These are phyloP conservation scores for Atkinsonella hypoxylon DNA, from an alignment of 2,329 filamentous ascomycete species.

Conservation along the genomic window DNA sequence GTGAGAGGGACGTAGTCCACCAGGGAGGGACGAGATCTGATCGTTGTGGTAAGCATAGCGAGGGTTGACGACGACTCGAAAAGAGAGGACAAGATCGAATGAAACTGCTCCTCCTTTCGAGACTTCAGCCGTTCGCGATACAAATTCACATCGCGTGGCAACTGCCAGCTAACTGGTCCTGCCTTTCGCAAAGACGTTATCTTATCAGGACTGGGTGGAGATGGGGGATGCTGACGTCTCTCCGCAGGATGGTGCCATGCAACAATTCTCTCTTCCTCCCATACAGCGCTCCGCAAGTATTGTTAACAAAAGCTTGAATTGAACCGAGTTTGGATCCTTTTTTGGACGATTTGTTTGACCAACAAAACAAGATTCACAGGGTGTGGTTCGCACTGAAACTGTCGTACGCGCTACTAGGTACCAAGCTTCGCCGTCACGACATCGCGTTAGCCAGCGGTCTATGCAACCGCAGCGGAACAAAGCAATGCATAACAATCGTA, in stretches of 20 bases:
- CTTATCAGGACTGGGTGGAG: neutral
- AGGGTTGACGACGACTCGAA: neutral
- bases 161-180: neutral
- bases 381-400: too few species aligned
- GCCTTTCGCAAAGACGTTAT: neutral
- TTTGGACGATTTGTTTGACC: too few species aligned
- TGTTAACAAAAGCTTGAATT: neutral
- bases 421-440: neutral
- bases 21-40: conserved; percentile 42
- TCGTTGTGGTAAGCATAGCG: conserved; percentile 38
- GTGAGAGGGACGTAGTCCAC: conserved; percentile 51
- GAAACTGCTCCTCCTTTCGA: neutral
- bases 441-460: neutral
- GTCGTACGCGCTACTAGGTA: too few species aligned
- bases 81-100: neutral
- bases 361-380: too few species aligned
- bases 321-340: neutral
- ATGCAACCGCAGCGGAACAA: neutral
- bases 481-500: conserved; percentile 25
- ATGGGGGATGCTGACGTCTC: neutral
- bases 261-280: neutral
- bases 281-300: too few species aligned
- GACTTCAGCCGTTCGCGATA: neutral
- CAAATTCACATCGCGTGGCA: neutral
- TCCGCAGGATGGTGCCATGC: neutral